These are phyloP conservation scores for Cornus kousa DNA, from an alignment of 148 eudicot genomes.

Conservation along the genomic window DNA sequence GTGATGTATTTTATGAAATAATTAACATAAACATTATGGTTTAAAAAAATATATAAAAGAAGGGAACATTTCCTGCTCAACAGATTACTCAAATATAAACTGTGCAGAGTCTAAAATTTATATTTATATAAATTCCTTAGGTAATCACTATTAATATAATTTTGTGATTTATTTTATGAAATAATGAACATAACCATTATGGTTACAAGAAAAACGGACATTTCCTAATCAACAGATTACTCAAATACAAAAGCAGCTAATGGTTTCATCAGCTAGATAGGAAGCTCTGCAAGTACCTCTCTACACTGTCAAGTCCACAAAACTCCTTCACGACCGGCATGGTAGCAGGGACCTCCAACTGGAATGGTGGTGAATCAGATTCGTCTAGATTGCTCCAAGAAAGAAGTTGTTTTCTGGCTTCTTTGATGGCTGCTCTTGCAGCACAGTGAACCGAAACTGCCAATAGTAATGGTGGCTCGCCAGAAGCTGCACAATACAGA, in stretches of 20 bases:
- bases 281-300: constrained; percentile 51
- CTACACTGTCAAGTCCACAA: constrained; percentile 74
- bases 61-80: no score
- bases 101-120: no score
- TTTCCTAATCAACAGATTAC: no score
- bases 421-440: constrained; percentile 76
- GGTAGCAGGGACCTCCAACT: constrained; percentile 82
- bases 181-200: background rate
- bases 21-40: no score
- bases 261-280: constrained; percentile 1
- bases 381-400: constrained; percentile 55
- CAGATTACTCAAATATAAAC: no score
- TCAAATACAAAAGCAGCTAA: background rate
- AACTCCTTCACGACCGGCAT: constrained; percentile 83
- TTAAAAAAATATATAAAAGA: no score
- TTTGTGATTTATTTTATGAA: background rate
- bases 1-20: no score
- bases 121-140: no score
- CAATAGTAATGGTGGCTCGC: constrained; percentile 88
- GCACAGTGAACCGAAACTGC: constrained; percentile 92
- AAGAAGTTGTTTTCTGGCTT: constrained; percentile 66
- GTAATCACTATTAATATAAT: no score
- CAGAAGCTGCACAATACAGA: constrained; percentile 63
- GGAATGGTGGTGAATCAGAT: constrained; percentile 34
- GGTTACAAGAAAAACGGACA: background rate